phyloP scores from a whole-genome alignment of 2,329 filamentous ascomycete genomes.

The Aschersonia sp. region DNA sequence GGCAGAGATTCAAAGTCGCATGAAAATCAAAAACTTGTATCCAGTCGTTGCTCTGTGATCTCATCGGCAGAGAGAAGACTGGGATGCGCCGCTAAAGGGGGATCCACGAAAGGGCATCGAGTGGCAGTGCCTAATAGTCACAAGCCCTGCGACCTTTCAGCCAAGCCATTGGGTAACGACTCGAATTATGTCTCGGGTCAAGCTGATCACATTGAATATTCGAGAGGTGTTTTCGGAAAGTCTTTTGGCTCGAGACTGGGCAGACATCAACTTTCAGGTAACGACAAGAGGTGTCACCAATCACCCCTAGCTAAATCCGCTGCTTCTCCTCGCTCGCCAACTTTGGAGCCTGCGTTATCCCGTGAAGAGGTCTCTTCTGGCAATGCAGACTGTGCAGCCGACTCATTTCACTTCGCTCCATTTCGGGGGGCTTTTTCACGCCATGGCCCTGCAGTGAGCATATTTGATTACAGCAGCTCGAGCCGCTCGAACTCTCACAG shows the following conservation, averaged over 20 bases:
- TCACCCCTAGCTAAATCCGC: neutral
- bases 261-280: neutral
- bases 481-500: neutral
- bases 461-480: neutral
- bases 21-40: no score
- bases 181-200: neutral
- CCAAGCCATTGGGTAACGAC: neutral
- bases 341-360: neutral
- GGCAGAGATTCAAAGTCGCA: no score
- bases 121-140: neutral
- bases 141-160: neutral
- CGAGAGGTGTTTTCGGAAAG: conserved; percentile 1
- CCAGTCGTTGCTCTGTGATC: neutral
- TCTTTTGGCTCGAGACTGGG: neutral
- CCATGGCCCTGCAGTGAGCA: neutral
- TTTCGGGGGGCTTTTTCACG: conserved; percentile 2
- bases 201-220: neutral
- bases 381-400: neutral
- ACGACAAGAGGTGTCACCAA: neutral
- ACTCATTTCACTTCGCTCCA: neutral
- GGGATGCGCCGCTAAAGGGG: neutral
- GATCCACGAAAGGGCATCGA: neutral
- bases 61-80: neutral
- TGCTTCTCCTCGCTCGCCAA: neutral
- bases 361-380: neutral